These are phyloP conservation scores for Starmera caribaea DNA, from an alignment of 805 yeast genomes.

Conservation along the genomic window DNA sequence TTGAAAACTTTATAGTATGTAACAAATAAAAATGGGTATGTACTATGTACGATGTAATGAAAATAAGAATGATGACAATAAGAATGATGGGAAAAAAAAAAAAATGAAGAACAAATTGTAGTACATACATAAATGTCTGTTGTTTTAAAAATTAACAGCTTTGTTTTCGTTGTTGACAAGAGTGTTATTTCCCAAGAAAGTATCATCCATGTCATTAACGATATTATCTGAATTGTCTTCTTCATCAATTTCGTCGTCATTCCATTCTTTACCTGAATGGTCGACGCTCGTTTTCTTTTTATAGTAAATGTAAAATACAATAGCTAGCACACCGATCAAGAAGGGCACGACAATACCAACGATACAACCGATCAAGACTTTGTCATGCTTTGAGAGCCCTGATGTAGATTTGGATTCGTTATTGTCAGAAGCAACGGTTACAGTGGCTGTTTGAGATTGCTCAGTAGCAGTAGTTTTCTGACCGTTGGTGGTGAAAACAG, in stretches of 20 bases:
- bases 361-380: slow-evolving; percentile 57
- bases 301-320: slow-evolving; percentile 10
- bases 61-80: not conserved
- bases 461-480: slow-evolving; percentile 20
- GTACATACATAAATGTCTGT: not conserved
- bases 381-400: slow-evolving; percentile 40
- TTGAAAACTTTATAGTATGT: not conserved
- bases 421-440: slow-evolving; percentile 2
- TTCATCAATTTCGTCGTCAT: slow-evolving; percentile 4
- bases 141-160: slow-evolving; percentile 15
- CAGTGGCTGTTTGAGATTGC: slow-evolving; percentile 16
- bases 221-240: slow-evolving; percentile 5
- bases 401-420: slow-evolving; percentile 2
- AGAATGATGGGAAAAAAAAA: not conserved
- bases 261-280: slow-evolving; percentile 19
- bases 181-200: not conserved
- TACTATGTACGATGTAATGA: too few relatives aligned
- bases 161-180: slow-evolving; percentile 8
- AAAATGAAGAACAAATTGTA: too few relatives aligned
- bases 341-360: slow-evolving; percentile 66
- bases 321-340: slow-evolving; percentile 16
- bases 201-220: not conserved
- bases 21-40: not conserved
- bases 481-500: slow-evolving; percentile 21
- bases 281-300: slow-evolving; percentile 10